Conservation (phyloP, 331 rosid species). For the Quercus tomentella region DNA sequence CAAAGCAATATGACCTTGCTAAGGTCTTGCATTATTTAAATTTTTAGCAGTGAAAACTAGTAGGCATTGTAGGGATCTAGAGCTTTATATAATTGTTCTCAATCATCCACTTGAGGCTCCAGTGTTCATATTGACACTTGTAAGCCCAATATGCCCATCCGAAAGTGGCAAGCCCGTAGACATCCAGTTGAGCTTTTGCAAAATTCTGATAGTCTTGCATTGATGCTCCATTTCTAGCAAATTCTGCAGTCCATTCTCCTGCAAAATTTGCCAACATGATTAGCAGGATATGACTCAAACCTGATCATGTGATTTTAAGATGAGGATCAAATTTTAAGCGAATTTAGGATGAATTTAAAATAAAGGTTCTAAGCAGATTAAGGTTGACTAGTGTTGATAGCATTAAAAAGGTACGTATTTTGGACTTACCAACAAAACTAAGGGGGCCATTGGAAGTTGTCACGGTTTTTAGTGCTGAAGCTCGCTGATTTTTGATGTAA, state of each 20-base stretch:
- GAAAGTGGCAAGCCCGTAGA: constrained; percentile 50
- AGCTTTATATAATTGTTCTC: constrained; percentile 36
- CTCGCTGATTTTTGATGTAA: constrained; percentile 35
- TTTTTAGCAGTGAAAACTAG: not conserved
- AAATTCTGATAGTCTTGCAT: constrained; percentile 37
- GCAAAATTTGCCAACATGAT: not conserved
- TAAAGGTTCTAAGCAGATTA: too few relatives aligned
- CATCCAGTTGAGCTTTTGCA: constrained; percentile 36
- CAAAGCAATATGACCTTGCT: not conserved
- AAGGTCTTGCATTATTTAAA: not conserved
- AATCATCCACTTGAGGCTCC: constrained; percentile 68
- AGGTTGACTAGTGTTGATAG: not conserved
- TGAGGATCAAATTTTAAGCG: not conserved
- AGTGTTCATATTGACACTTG: constrained; percentile 23
- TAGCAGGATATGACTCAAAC: not conserved
- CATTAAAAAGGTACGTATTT: not conserved
- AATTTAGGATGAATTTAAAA: too few relatives aligned
- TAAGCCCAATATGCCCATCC: constrained; percentile 78
- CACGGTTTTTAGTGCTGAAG: constrained; percentile 37
- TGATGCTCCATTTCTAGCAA: constrained; percentile 29
- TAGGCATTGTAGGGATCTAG: not conserved
- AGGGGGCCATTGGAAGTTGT: constrained; percentile 44
- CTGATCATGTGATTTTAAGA: not conserved
- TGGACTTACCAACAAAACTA: constrained; percentile 44
- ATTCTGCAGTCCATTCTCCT: constrained; percentile 75